Base-by-base conservation (phyloP, 129 eudicot species). In the Flaveria linearis region DNA sequence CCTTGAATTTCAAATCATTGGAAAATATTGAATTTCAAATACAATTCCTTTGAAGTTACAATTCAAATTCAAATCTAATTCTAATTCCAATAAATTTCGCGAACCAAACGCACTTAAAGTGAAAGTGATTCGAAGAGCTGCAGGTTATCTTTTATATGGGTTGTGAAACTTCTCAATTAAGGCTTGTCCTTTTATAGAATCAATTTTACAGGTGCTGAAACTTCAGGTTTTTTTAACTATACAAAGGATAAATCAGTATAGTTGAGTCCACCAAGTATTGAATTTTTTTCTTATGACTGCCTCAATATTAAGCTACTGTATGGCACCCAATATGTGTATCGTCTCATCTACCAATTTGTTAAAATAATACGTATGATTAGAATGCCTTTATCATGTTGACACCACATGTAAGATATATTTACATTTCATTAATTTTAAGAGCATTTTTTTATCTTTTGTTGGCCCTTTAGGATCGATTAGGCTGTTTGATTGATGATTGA, bases 121-220 rank as follows among this genome's bases (percentile, higher is more conserved):
- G 74, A 87, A 87, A 64, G 99, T 91, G 55, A 86, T 94, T 64
- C 86, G 89, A 77, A 87, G 96, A 67, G 97, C n/a, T n/a, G n/a
- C 99, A 26, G 87, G 97, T 71, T 89, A 94, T 89, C 90, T 89
- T 71, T 94, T 83, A 87, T 89, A 96, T 91, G 92, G 78, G 93
- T 87, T 39, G 97, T 94, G 86, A 94, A 85, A 72, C 62, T 87
- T 75, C 93, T 94, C 43, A 94, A 81, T 81, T 90, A 74, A 87
- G 91, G 81, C 92, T 94, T 23, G 92, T 94, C 63, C 96, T n/a
- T n/a, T n/a, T n/a, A n/a, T n/a, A 36, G 99, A 87, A 81, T 89
- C 88, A 12, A 94, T 94, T 74, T 69, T 94, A 83, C 97, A 88
- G 98, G 22, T 20, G 0, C 22, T 20, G 22, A 20, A 20, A 20